phyloP scores from a whole-genome alignment of 345 rosid species.

The Adansonia digitata region DNA sequence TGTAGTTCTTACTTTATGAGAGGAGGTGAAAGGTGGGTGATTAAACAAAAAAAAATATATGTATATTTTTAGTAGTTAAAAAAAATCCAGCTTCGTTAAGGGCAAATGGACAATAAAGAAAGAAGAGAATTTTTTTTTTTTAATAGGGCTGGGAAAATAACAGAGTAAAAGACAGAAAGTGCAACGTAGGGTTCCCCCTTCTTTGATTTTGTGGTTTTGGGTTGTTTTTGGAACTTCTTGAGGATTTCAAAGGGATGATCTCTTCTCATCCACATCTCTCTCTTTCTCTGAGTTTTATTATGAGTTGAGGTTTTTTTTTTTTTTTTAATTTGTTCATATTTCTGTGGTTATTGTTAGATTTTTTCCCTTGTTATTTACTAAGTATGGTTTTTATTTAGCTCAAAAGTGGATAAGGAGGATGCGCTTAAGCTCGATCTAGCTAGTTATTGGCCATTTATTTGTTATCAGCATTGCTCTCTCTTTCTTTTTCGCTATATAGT shows the following conservation, averaged over 20 bases:
- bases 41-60: slow-evolving; percentile 1
- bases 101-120: slow-evolving; percentile 31
- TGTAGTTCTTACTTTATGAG: slow-evolving; percentile 25
- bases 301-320: slow-evolving; percentile 16
- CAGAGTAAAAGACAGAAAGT: slow-evolving; percentile 72
- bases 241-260: slow-evolving; percentile 26
- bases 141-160: slow-evolving; percentile 34
- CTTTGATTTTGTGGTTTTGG: slow-evolving; percentile 30
- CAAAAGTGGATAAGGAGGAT: slow-evolving; percentile 20
- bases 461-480: too few species aligned
- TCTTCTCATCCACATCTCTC: slow-evolving; percentile 45
- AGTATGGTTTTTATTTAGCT: slow-evolving; percentile 18
- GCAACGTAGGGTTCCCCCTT: slow-evolving; percentile 39
- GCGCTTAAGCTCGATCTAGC: slow-evolving; percentile 18
- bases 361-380: slow-evolving; percentile 26
- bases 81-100: slow-evolving; percentile 9
- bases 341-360: slow-evolving; percentile 43
- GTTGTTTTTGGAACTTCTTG: slow-evolving; percentile 18
- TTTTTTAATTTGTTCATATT: slow-evolving; percentile 32
- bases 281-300: slow-evolving; percentile 14
- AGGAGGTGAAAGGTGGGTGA: slow-evolving; percentile 15
- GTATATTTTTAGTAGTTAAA: background rate
- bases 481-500: too few species aligned
- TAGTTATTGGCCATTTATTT: too few species aligned
- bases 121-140: slow-evolving; percentile 29